Percentiles rank a stretch among this genome's conserved stretches.
Evolutionary conservation across 1,284 basidiomycete species (phyloP).

Genomic region (Cerrena zonata): DNA sequence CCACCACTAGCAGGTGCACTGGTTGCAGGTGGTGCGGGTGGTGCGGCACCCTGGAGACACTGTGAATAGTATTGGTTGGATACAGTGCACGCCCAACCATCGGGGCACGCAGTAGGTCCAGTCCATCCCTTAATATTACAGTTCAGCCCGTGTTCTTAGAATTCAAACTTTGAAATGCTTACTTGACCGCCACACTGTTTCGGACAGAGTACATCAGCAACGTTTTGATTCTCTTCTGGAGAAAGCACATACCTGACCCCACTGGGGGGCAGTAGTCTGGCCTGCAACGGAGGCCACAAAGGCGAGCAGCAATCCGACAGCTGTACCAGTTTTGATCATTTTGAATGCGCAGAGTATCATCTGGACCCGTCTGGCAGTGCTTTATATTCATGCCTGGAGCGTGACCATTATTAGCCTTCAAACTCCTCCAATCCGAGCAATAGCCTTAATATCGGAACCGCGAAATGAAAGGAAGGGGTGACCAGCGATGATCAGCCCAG

Average conservation of each 20-base stretch:
- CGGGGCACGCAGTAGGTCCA: slow-evolving; percentile 42
- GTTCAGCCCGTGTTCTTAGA: no score
- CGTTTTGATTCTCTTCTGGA: background rate
- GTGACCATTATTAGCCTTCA: background rate
- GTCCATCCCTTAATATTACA: slow-evolving; percentile 40
- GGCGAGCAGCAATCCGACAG: slow-evolving; percentile 14
- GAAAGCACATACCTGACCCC: slow-evolving; percentile 21
- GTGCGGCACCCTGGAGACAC: slow-evolving; percentile 41
- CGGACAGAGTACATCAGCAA: background rate
- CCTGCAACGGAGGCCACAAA: slow-evolving; percentile 18
- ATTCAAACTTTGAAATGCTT: no score
- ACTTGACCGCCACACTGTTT: slow-evolving; percentile 5
- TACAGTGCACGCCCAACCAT: slow-evolving; percentile 43
- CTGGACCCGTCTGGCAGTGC: background rate
- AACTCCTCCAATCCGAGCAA: slow-evolving; percentile 15
- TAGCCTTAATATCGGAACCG: slow-evolving; percentile 18
- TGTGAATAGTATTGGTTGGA: slow-evolving; percentile 46
- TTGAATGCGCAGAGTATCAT: slow-evolving; percentile 11
- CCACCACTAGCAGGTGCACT: slow-evolving; percentile 18
- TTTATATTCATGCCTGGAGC: slow-evolving; percentile 11
- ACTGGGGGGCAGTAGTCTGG: slow-evolving; percentile 22
- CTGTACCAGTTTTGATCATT: slow-evolving; percentile 4
- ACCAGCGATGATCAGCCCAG: background rate
- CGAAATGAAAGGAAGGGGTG: background rate
- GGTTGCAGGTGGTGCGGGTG: slow-evolving; percentile 9